A percentile compares a stretch with the other conserved stretches of the same genome.
phyloP scores from a whole-genome alignment of 495 filamentous ascomycete genomes.

The Evernia prunastri region DNA sequence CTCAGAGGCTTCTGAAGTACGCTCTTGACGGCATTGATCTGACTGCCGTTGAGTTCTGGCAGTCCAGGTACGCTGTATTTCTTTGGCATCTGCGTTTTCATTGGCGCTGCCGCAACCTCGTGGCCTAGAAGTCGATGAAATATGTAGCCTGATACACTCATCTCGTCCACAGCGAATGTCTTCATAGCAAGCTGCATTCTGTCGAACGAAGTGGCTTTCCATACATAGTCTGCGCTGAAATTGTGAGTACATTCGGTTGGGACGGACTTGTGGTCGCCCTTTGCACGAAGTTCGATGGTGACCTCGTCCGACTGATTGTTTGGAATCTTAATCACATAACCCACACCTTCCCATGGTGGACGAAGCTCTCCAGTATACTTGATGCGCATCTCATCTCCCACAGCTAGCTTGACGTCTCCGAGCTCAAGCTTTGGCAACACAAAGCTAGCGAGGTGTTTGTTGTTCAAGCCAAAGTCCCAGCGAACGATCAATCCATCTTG shows the following conservation, averaged over 20 bases:
- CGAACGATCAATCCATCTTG: conserved; percentile 90
- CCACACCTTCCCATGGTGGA: conserved; percentile 93
- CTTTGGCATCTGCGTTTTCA: conserved; percentile 95
- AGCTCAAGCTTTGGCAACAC: conserved; percentile 94
- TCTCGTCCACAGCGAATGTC: conserved; percentile 95
- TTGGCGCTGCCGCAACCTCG: conserved; percentile 88
- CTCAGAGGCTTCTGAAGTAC: conserved; percentile 89
- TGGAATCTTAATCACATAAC: conserved; percentile 98
- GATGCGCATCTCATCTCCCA: conserved; percentile 97
- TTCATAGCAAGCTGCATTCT: conserved; percentile 99
- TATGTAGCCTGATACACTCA: conserved; percentile 98
- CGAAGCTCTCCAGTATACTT: conserved; percentile 95
- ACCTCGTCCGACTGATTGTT: conserved; percentile 99
- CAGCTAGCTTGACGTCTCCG: conserved; percentile 94
- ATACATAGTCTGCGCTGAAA: conserved; percentile 97
- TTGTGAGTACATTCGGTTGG: conserved; percentile 97
- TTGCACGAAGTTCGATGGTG: conserved; percentile 85
- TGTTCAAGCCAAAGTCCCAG: conserved; percentile 95
- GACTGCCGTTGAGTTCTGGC: conserved; percentile 90
- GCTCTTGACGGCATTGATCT: conserved; percentile 94
- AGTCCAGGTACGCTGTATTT: conserved; percentile 95
- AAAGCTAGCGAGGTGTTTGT: conserved; percentile 95
- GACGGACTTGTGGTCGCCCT: conserved; percentile 86
- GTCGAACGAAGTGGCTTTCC: conserved; percentile 98
- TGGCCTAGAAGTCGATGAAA: conserved; percentile 97